phyloP scores from a whole-genome alignment of 805 yeast genomes.

The Candida hungchunana region DNA sequence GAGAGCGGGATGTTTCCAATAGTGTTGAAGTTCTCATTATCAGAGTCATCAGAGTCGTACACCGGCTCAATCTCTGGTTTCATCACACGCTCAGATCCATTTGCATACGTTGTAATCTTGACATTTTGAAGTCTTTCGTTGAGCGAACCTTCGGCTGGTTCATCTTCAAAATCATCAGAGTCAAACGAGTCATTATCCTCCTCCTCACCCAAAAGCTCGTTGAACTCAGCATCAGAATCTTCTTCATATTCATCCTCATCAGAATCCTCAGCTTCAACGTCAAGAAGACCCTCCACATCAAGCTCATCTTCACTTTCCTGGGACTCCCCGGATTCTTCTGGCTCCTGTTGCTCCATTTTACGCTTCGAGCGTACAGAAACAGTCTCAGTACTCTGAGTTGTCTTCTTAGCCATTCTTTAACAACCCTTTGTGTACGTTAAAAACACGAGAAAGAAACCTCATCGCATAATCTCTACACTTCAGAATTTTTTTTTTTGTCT shows the following conservation, averaged over 20 bases:
- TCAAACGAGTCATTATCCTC: conserved; percentile 32
- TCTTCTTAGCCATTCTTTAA: conserved; percentile 8
- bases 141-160: conserved; percentile 40
- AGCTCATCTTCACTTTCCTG: conserved; percentile 17
- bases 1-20: conserved; percentile 91
- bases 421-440: neutral
- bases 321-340: conserved; percentile 7
- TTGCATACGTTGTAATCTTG: conserved; percentile 53
- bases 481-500: no score
- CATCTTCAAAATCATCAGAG: conserved; percentile 49
- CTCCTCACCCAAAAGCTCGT: conserved; percentile 54
- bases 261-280: conserved; percentile 22
- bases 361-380: conserved; percentile 15
- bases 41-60: conserved; percentile 94
- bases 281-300: conserved; percentile 34
- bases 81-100: conserved; percentile 74
- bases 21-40: conserved; percentile 74
- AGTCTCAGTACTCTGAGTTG: neutral
- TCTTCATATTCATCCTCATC: conserved; percentile 22
- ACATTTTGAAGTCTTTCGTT: conserved; percentile 20
- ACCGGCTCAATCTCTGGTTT: conserved; percentile 90
- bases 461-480: conserved; percentile 1
- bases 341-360: conserved; percentile 17
- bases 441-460: neutral
- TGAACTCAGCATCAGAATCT: conserved; percentile 62